Evolutionary conservation across 2,329 filamentous ascomycete species (phyloP).

Genomic region (Microdochium bolleyi): DNA sequence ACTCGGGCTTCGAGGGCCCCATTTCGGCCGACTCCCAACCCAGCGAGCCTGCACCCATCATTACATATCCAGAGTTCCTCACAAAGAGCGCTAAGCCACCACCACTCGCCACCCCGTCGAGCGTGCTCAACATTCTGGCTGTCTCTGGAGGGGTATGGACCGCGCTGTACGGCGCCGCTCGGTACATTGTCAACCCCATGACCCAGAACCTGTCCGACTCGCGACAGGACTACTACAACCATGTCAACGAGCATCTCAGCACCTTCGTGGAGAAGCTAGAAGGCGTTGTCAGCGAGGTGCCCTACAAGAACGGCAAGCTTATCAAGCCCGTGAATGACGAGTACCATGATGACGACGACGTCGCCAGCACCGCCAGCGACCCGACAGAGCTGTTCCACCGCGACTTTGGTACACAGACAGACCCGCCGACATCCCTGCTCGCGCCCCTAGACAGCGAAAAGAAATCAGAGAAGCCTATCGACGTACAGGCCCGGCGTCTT

Average conservation of each 20-base stretch:
- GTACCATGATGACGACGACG: conserved; percentile 17
- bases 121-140: conserved; percentile 52
- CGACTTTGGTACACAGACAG: conserved; percentile 74
- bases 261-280: conserved; percentile 43
- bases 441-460: conserved; percentile 5
- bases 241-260: conserved; percentile 34
- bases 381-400: conserved; percentile 76
- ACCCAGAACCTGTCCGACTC: conserved; percentile 42
- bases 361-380: conserved; percentile 45
- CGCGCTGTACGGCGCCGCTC: conserved; percentile 62
- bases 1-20: background rate
- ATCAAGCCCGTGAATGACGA: conserved; percentile 10
- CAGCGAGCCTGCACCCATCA: conserved; percentile 47
- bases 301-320: conserved; percentile 25
- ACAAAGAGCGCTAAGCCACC: conserved; percentile 45
- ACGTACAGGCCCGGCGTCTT: conserved; percentile 33
- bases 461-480: conserved; percentile 17
- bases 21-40: conserved; percentile 3
- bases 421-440: conserved; percentile 35
- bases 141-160: conserved; percentile 49
- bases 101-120: conserved; percentile 53
- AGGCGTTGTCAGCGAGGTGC: conserved; percentile 52
- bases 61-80: conserved; percentile 66
- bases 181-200: conserved; percentile 60
- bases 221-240: conserved; percentile 43